Evolutionary conservation across 495 filamentous ascomycete genomes (phyloP).

Genomic region (Terfezia claveryi): DNA sequence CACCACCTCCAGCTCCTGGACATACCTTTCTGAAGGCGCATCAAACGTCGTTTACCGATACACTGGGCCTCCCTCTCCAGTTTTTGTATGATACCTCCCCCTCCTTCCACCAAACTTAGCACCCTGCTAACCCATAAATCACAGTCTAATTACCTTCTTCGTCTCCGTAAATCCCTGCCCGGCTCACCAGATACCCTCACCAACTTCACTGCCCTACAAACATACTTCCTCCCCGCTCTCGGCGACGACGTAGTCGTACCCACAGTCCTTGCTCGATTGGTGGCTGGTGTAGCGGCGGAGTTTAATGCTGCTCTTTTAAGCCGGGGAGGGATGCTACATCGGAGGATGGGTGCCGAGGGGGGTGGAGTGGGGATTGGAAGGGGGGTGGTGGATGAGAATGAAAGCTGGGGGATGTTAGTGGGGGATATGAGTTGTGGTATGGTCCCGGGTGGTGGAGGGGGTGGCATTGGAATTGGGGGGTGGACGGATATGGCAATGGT

Average conservation of each 20-base stretch:
- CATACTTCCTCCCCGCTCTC: slow-evolving; percentile 13
- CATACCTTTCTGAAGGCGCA: slow-evolving; percentile 31
- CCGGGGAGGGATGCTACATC: neutral
- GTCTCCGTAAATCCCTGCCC: slow-evolving; percentile 15
- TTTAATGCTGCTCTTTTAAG: slow-evolving; percentile 6
- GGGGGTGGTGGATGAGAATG: slow-evolving; percentile 10
- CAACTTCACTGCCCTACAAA: slow-evolving; percentile 11
- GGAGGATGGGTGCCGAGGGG: slow-evolving; percentile 15
- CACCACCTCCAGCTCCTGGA: slow-evolving; percentile 15
- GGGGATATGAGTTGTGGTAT: slow-evolving; percentile 17
- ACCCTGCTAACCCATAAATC: no score
- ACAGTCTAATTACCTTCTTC: slow-evolving; percentile 11
- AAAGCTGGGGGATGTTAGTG: slow-evolving; percentile 15
- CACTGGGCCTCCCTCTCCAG: slow-evolving; percentile 17
- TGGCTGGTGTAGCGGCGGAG: slow-evolving; percentile 8
- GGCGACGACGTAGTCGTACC: slow-evolving; percentile 10
- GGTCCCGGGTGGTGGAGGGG: neutral
- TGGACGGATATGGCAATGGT: slow-evolving; percentile 25
- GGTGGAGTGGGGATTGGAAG: slow-evolving; percentile 9
- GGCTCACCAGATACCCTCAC: slow-evolving; percentile 16
- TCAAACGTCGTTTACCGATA: slow-evolving; percentile 43
- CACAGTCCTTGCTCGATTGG: slow-evolving; percentile 13
- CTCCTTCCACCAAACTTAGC: slow-evolving; percentile 5
- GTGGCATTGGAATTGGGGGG: slow-evolving; percentile 11
- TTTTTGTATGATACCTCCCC: slow-evolving; percentile 7